Conservation (phyloP, 306 rosid genomes). For the apple (Malus domestica) region DNA sequence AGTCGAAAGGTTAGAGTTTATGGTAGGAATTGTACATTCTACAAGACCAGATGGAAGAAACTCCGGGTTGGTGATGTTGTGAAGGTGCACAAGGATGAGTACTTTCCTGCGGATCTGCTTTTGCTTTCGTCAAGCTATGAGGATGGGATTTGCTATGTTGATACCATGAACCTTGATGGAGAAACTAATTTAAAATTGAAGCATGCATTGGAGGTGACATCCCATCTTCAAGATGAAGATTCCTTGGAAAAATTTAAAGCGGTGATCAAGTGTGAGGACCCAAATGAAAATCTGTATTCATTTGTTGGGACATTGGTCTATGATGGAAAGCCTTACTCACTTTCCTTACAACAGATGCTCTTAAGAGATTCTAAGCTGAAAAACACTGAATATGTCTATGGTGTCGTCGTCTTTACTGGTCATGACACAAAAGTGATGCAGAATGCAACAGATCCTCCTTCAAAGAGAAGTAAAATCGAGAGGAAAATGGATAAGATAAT, state of each 20-base stretch:
- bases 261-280: constrained; percentile 74
- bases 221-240: constrained; percentile 42
- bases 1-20: constrained; percentile 56
- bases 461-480: constrained; percentile 88
- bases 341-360: constrained; percentile 72
- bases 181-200: constrained; percentile 86
- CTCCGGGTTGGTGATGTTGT: constrained; percentile 77
- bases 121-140: constrained; percentile 68
- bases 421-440: constrained; percentile 88
- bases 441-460: constrained; percentile 78
- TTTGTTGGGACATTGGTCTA: constrained; percentile 57
- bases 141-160: constrained; percentile 88
- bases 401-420: constrained; percentile 75
- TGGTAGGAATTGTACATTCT: constrained; percentile 36
- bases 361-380: constrained; percentile 84
- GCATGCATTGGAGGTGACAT: constrained; percentile 60
- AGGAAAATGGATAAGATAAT: constrained; percentile 80
- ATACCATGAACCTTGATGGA: constrained; percentile 92
- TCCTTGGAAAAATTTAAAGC: constrained; percentile 51
- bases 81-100: constrained; percentile 71
- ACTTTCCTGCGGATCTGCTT: constrained; percentile 82
- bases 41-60: constrained; percentile 70
- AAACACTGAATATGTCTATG: constrained; percentile 64
- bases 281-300: constrained; percentile 74
- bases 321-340: constrained; percentile 39